A percentile compares a stretch with the other conserved stretches of the same genome.
Conservation (phyloP, 208 protist genomes). For the Acanthamoeba lenticulata region DNA sequence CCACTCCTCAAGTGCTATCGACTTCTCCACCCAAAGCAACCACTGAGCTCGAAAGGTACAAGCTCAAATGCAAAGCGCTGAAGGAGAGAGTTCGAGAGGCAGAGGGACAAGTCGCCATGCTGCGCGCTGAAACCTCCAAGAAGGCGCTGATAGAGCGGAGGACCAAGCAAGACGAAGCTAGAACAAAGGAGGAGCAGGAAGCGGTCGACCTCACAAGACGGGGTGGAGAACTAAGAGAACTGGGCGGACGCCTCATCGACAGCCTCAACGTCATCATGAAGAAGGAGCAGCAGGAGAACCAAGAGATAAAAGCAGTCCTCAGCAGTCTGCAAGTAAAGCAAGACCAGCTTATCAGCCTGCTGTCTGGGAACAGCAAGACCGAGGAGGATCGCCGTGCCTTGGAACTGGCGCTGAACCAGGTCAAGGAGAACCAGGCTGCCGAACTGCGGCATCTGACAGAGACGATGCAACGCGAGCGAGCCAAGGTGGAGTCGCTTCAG, state of each 20-base stretch:
- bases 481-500: not conserved
- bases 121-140: not conserved
- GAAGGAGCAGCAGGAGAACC: not conserved
- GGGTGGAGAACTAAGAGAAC: not conserved
- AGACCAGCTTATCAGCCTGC: not conserved
- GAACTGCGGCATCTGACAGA: not conserved
- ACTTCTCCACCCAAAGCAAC: no score
- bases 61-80: not conserved
- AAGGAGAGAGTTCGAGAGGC: not conserved
- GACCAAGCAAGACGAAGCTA: not conserved
- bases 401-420: no score
- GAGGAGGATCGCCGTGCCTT: not conserved
- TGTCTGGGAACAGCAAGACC: not conserved
- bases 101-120: not conserved
- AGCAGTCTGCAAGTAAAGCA: not conserved
- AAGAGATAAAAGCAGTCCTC: not conserved
- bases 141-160: not conserved
- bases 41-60: not conserved
- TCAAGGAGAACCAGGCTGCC: not conserved
- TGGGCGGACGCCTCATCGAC: not conserved
- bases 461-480: not conserved
- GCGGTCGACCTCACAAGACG: not conserved
- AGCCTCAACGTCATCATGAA: not conserved
- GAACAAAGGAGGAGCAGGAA: not conserved
- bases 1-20: no score